These are phyloP conservation scores for Tolypocladium sp. DNA, from an alignment of 2,329 filamentous ascomycete genomes.

Conservation along the genomic window DNA sequence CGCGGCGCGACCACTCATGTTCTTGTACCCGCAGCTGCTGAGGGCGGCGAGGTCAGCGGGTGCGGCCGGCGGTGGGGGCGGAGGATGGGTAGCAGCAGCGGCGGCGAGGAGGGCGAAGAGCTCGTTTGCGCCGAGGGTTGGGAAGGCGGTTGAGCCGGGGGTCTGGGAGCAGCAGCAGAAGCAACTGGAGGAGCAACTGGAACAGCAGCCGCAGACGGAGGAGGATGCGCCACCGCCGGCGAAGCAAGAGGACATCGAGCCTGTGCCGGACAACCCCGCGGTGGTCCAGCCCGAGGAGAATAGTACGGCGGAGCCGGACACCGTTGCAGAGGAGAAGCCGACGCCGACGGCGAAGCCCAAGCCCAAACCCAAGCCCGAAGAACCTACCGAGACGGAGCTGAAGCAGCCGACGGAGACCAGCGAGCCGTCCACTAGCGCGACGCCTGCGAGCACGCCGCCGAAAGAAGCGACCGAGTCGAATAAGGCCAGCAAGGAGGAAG, in stretches of 20 bases:
- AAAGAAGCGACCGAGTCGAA: background rate
- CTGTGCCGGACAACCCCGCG: background rate
- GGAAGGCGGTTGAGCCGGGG: slow-evolving; percentile 50
- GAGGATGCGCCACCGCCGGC: background rate
- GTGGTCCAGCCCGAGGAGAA: background rate
- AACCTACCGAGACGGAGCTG: background rate
- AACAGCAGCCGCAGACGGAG: slow-evolving; percentile 1
- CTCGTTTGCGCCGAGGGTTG: slow-evolving; percentile 46
- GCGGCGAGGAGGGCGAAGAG: slow-evolving; percentile 28
- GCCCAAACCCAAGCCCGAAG: slow-evolving; percentile 1
- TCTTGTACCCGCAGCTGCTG: slow-evolving; percentile 60
- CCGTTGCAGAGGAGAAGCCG: background rate
- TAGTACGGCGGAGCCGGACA: background rate
- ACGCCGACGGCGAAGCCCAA: background rate
- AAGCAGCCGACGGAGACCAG: background rate
- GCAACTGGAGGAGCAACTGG: slow-evolving; percentile 8
- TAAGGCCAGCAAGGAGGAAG: slow-evolving; percentile 2
- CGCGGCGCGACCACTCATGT: slow-evolving; percentile 48
- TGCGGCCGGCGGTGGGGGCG: slow-evolving; percentile 1
- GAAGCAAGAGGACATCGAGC: background rate
- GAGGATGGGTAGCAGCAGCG: slow-evolving; percentile 32
- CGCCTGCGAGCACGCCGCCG: background rate
- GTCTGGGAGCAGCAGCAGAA: slow-evolving; percentile 13
- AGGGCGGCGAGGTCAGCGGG: slow-evolving; percentile 28
- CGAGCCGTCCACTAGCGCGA: background rate